These are phyloP conservation scores for Beta lomatogona DNA, from an alignment of 179 eudicot genomes.

Conservation along the genomic window DNA sequence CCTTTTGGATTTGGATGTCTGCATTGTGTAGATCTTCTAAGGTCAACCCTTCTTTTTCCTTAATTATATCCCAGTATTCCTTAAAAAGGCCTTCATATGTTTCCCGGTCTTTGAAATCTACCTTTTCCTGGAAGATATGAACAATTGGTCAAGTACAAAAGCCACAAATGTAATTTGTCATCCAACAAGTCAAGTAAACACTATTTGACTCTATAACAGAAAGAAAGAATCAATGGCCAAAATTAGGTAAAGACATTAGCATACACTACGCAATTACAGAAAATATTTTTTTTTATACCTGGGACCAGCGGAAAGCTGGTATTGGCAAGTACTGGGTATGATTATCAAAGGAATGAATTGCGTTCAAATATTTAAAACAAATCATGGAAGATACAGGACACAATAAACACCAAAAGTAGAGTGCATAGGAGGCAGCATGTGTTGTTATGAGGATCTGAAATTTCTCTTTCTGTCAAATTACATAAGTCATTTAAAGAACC, in stretches of 20 bases:
- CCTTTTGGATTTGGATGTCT: slow-evolving; percentile 44
- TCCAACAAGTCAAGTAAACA: background rate
- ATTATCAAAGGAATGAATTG: background rate
- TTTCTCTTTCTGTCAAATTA: background rate
- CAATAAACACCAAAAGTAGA: background rate
- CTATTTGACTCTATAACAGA: background rate
- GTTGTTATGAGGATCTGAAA: background rate
- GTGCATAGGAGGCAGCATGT: slow-evolving; percentile 5
- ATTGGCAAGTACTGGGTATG: background rate
- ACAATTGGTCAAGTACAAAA: background rate
- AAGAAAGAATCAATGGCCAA: background rate
- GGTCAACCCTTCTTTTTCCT: slow-evolving; percentile 43
- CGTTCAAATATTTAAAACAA: background rate
- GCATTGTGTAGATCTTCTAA: slow-evolving; percentile 56
- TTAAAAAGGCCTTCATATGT: slow-evolving; percentile 73
- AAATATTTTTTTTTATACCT: background rate
- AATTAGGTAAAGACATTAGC: background rate
- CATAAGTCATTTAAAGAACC: background rate
- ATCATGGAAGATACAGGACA: background rate
- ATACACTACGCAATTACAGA: background rate
- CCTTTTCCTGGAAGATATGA: slow-evolving; percentile 59
- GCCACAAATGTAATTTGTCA: background rate
- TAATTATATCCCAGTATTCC: slow-evolving; percentile 83
- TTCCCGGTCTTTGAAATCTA: slow-evolving; percentile 73
- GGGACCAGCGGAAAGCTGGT: background rate